Base-by-base conservation (phyloP, 192 early-diverging fungal genomes). In the Mortierella antarctica region DNA sequence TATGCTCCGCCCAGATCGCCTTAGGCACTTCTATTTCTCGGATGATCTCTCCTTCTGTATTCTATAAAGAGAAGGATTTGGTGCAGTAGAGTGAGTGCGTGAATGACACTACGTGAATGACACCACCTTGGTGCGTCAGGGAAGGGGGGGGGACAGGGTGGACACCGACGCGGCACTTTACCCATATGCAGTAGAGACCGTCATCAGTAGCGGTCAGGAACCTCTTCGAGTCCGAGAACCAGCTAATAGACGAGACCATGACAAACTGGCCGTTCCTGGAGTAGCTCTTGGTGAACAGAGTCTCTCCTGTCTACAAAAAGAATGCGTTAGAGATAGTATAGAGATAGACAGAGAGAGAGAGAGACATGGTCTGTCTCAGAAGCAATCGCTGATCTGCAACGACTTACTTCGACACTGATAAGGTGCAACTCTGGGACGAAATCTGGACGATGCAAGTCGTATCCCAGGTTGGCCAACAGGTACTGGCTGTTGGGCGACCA, bases 401-500 rank as follows among this genome's bases (percentile, higher is more conserved):
- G 31, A 62, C 23, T 12, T 63, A 73, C 71, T 53, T 63, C 53
- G 50, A 65, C 41, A 17, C 69, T 67, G 4, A 69, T 31, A 20
- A 76, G 23, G 4, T 58, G 40, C 8, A 76, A 7, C 20, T 63
- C 50, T 20, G 46, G 55, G 14, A 46, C 58, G 5, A 11, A 51
- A 6, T 69, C 53, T 3, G 46, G 60, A 15, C 17, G 4, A 1
- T 42, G 4, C 1, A 2, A 2, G 45, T 69, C 59, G 15, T 57
- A 64, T 7, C 67, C 67, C 21, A 76, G 47, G 48, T 69, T 68
- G 14, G 47, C 21, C 7, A 64, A 31, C 11, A 76, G 5, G 31
- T 69, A 69, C 20, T 57, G 56, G 54, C 74, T 76, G 40, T 76
- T 53, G 23, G 74, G 74, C n/a, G 74, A 76, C 74, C 74, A 76